These are phyloP conservation scores for Gossypium mustelinum DNA, from an alignment of 345 rosid genomes.

Conservation along the genomic window DNA sequence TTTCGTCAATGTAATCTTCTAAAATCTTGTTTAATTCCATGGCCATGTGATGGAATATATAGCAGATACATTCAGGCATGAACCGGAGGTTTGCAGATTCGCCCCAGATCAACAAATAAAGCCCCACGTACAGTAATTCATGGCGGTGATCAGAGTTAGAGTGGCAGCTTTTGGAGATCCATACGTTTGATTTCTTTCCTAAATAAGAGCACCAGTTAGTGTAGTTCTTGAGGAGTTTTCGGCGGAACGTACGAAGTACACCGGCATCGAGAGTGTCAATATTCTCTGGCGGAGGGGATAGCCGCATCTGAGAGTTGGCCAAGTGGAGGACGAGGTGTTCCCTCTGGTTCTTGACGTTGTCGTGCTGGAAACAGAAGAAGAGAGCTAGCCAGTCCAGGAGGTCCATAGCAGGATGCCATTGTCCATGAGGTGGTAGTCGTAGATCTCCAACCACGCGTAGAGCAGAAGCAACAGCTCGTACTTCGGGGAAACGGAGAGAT, in stretches of 20 bases:
- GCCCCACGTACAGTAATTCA: slow-evolving; percentile 65
- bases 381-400: slow-evolving; percentile 83
- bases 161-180: slow-evolving; percentile 75
- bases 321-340: slow-evolving; percentile 92
- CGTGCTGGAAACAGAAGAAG: slow-evolving; percentile 81
- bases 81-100: slow-evolving; percentile 84
- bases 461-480: slow-evolving; percentile 87
- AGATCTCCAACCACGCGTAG: slow-evolving; percentile 78
- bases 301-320: slow-evolving; percentile 97
- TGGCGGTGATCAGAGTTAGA: slow-evolving; percentile 53
- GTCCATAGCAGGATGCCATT: slow-evolving; percentile 80
- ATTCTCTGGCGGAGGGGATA: slow-evolving; percentile 82
- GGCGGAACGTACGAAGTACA: slow-evolving; percentile 70
- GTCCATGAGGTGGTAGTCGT: slow-evolving; percentile 62
- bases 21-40: slow-evolving; percentile 84
- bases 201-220: slow-evolving; percentile 83
- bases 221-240: slow-evolving; percentile 68
- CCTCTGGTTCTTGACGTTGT: slow-evolving; percentile 83
- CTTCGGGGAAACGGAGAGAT: slow-evolving; percentile 84
- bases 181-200: slow-evolving; percentile 71
- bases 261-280: slow-evolving; percentile 69
- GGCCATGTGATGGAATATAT: slow-evolving; percentile 86
- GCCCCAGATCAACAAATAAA: slow-evolving; percentile 84
- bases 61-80: slow-evolving; percentile 85
- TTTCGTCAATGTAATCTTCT: slow-evolving; percentile 77